Percentiles rank a stretch among this genome's conserved stretches.
These are phyloP conservation scores for Cercospora sp. DNA, from an alignment of 2,329 filamentous ascomycete genomes.

Conservation along the genomic window DNA sequence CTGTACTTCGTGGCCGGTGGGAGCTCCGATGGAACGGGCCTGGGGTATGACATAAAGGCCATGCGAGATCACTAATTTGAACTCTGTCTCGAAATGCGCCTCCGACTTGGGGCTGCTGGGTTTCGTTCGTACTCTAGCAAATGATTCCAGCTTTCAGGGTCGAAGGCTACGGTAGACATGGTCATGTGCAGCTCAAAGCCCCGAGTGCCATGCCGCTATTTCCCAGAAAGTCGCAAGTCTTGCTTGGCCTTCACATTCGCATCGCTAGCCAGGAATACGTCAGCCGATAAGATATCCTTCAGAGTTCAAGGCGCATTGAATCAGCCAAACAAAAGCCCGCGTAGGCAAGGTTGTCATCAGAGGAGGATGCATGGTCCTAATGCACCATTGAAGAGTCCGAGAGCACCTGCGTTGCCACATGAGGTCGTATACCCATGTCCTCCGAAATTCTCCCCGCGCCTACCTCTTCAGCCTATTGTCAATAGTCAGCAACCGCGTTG, in stretches of 20 bases:
- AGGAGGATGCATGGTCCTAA: not conserved
- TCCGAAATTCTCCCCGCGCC: conserved; percentile 1
- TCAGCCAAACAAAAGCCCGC: not conserved
- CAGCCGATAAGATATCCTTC: not conserved
- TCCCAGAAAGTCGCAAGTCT: not conserved
- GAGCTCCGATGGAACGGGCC: not conserved
- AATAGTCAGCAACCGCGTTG: not conserved
- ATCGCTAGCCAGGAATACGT: not conserved
- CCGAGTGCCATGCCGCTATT: not conserved
- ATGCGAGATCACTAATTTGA: not conserved
- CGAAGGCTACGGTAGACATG: not conserved
- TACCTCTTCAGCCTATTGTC: conserved; percentile 11
- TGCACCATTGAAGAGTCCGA: conserved; percentile 4
- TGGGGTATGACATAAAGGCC: not conserved
- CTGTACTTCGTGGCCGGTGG: not conserved
- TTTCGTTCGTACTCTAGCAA: not conserved
- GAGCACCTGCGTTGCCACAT: not conserved
- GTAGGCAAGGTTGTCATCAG: not conserved
- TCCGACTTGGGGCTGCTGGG: not conserved
- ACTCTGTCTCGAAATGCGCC: not conserved
- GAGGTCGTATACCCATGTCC: conserved; percentile 6
- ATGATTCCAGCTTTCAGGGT: not conserved
- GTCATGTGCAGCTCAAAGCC: conserved; percentile 1
- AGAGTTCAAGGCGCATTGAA: not conserved
- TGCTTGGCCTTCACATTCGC: not conserved